These are phyloP conservation scores for Euphorbia celastroides DNA, from an alignment of 441 rosid species.

Conservation along the genomic window DNA sequence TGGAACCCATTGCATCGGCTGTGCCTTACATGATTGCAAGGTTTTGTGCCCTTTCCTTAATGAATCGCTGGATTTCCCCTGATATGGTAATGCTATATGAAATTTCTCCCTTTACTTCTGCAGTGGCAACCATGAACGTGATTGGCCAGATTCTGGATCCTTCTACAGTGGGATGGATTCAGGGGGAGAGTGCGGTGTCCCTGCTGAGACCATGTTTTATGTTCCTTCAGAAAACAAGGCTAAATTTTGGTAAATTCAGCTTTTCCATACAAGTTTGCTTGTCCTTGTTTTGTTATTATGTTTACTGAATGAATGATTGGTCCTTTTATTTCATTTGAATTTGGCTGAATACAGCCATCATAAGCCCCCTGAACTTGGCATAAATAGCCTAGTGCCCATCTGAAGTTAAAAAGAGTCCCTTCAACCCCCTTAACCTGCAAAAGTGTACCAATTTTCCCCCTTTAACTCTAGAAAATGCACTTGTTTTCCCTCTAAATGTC, in stretches of 20 bases:
- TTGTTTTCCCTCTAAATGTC: no score
- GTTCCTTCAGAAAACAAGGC: slow-evolving; percentile 90
- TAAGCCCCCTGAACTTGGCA: no score
- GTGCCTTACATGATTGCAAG: slow-evolving; percentile 89
- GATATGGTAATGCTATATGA: background rate
- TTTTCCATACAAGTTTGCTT: background rate
- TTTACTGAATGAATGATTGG: background rate
- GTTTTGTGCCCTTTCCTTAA: slow-evolving; percentile 25
- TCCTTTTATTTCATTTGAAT: background rate
- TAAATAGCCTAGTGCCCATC: no score
- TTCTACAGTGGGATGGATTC: slow-evolving; percentile 67
- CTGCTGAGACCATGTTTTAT: slow-evolving; percentile 79
- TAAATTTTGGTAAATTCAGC: slow-evolving; percentile 63
- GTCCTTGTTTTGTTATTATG: background rate
- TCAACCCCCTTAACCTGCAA: no score
- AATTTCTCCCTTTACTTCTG: slow-evolving; percentile 6
- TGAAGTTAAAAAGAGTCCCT: no score
- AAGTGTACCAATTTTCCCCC: no score
- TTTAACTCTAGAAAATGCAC: no score
- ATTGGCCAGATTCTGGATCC: slow-evolving; percentile 81
- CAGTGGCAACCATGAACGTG: slow-evolving; percentile 94
- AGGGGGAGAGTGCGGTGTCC: slow-evolving; percentile 95
- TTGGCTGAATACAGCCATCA: no score
- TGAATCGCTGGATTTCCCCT: background rate
- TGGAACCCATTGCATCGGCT: slow-evolving; percentile 72